Percentiles rank a stretch among this genome's conserved stretches.
Evolutionary conservation across 1,284 basidiomycete genomes (phyloP).

Genomic region (Clitocybe nebularis): DNA sequence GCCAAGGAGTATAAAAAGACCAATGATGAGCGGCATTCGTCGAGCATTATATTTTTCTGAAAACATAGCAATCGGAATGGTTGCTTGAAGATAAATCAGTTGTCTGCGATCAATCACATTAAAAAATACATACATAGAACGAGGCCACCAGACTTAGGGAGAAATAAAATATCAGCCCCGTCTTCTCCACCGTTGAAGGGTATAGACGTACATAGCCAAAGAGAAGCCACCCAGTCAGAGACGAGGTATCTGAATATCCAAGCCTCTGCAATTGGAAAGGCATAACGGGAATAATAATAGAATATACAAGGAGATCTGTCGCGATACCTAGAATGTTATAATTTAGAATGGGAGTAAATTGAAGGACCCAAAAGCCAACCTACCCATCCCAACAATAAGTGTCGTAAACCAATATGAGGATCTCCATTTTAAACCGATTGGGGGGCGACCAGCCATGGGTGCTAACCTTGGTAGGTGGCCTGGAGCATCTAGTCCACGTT

Average conservation of each 20-base stretch:
- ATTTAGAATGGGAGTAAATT: neutral
- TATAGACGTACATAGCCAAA: conserved; percentile 50
- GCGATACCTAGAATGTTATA: conserved; percentile 44
- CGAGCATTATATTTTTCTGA: conserved; percentile 61
- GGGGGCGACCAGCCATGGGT: conserved; percentile 14
- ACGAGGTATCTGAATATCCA: conserved; percentile 49
- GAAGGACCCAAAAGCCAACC: conserved; percentile 9
- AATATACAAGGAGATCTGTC: conserved; percentile 64
- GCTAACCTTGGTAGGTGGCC: no score
- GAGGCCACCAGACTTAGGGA: conserved; percentile 41
- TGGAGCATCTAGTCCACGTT: no score
- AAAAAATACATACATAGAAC: conserved; percentile 29
- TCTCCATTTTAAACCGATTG: conserved; percentile 47
- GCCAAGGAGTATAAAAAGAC: conserved; percentile 52
- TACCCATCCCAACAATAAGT: conserved; percentile 34
- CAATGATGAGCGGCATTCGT: conserved; percentile 55
- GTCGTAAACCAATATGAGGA: conserved; percentile 54
- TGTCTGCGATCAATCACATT: neutral
- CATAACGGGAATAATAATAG: conserved; percentile 70
- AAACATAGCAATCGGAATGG: conserved; percentile 64
- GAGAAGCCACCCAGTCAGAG: conserved; percentile 64
- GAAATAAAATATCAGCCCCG: conserved; percentile 1
- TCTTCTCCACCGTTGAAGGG: conserved; percentile 2
- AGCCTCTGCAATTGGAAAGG: conserved; percentile 67
- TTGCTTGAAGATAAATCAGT: conserved; percentile 38